Conservation (phyloP, 306 rosid species). For the Carpinus viminea region DNA sequence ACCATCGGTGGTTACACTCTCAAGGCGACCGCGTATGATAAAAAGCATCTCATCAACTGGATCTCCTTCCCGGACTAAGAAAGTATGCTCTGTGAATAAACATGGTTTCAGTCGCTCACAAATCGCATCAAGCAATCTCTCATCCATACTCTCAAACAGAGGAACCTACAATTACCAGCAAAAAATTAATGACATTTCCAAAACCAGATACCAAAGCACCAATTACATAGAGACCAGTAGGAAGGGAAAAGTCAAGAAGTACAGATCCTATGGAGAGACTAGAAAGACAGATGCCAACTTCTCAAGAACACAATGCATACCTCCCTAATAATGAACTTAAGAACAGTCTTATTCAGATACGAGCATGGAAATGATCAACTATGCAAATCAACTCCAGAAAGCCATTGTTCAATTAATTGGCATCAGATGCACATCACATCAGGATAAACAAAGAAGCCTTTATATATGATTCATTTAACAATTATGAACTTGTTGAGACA, state of each 20-base stretch:
- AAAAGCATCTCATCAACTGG: conserved; percentile 99
- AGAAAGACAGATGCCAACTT: conserved; percentile 1
- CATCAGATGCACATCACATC: no score
- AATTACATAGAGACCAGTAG: conserved; percentile 1
- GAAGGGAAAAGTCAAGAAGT: neutral
- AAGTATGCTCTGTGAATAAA: conserved; percentile 80
- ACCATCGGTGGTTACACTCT: conserved; percentile 96
- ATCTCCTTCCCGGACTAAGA: conserved; percentile 93
- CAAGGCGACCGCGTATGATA: conserved; percentile 96
- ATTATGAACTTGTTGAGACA: neutral
- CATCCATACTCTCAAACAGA: conserved; percentile 90
- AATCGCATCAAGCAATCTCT: conserved; percentile 95
- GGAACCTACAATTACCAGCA: conserved; percentile 73
- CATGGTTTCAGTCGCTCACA: conserved; percentile 95
- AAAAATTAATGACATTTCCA: conserved; percentile 28
- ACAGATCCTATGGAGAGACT: conserved; percentile 3
- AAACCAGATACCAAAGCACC: conserved; percentile 26
- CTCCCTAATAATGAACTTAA: neutral
- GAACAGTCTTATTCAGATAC: neutral
- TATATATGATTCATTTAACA: neutral
- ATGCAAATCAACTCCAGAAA: neutral
- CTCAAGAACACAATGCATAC: neutral
- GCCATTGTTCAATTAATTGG: neutral
- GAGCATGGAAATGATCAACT: neutral
- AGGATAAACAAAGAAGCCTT: neutral